Percentiles rank a stretch among this genome's conserved stretches.
phyloP scores from a whole-genome alignment of 176 grass and related monocot species.

The Luzula sylvatica region DNA sequence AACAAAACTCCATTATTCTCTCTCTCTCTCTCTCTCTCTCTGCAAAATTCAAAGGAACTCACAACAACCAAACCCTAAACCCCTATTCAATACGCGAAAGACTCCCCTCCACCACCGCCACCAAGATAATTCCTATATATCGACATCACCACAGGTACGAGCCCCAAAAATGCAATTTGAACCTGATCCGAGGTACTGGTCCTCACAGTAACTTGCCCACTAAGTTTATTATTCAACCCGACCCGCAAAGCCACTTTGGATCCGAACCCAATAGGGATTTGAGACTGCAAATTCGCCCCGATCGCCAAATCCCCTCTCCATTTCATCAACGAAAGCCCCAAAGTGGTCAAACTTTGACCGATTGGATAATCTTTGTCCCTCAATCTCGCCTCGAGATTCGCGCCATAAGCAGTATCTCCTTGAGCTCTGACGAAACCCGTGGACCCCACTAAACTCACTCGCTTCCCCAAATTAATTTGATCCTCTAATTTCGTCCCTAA shows the following conservation, averaged over 20 bases:
- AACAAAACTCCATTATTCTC: background rate
- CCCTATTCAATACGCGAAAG: conserved; percentile 19
- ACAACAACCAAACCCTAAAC: conserved; percentile 4
- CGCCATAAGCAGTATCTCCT: conserved; percentile 72
- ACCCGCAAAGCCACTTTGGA: conserved; percentile 72
- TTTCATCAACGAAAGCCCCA: conserved; percentile 80
- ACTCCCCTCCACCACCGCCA: background rate
- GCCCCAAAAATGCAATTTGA: conserved; percentile 66
- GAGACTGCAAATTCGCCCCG: conserved; percentile 78
- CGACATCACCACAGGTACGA: conserved; percentile 49
- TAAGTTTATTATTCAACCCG: conserved; percentile 78
- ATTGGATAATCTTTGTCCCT: conserved; percentile 73
- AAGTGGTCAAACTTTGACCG: conserved; percentile 47
- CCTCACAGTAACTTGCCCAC: conserved; percentile 60
- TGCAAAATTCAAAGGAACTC: too few relatives aligned
- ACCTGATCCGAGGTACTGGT: conserved; percentile 89
- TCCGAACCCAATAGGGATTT: conserved; percentile 50
- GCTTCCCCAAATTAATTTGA: conserved; percentile 66
- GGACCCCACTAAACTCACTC: conserved; percentile 45
- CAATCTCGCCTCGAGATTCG: conserved; percentile 64
- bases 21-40: too few relatives aligned
- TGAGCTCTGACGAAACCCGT: conserved; percentile 61
- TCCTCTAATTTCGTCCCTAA: conserved; percentile 84
- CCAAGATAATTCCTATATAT: conserved; percentile 39
- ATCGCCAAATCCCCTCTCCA: conserved; percentile 63